Base-by-base conservation (phyloP, 805 yeast species). In the Candida peoriensis region DNA sequence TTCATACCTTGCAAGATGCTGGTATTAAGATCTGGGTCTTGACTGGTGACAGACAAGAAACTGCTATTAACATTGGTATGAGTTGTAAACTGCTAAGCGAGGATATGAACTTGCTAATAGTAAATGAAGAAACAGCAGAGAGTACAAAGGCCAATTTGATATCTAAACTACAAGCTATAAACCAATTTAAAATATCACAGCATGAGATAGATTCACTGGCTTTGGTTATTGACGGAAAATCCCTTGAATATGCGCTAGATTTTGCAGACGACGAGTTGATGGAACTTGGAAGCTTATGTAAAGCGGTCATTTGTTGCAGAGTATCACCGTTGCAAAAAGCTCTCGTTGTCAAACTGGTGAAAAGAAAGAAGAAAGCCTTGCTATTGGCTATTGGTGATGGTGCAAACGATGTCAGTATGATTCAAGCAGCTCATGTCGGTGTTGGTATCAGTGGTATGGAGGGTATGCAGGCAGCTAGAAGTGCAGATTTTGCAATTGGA, bases 391-490 rank as follows among this genome's bases (percentile, higher is more conserved):
- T 93, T 54, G 99, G 99, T 28, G 99, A 93, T 61, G 99, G 99
- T 54, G 99, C 99, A 3, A 93, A 93, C 55, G 99, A 93, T 64
- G 98, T 93, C 26, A 82, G 95, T 24, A 93, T 93, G 99, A 93
- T 93, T 46, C 98, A 93, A 61, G 97, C 98, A 12, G 98, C 98
- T 0, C 97, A 93, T 59, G 96, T 93, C 34, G 99, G 99, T 43
- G 96, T 93, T 17, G 99, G 99, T 56, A 94, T 93, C 43, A 85
- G 95, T 61, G 99, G 99, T 46, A 82, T 88, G 90, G 99, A 93
- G 64, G 99, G 99, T 47, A 88, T 89, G 87, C 99, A 93, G 61
- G 98, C 98, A 9, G 97, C 98, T 0, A 74, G 99, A 58, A 81
- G 95, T 58, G 97, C 99, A 0, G 99, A 93, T 67, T 78, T 93